Base-by-base conservation (phyloP, 768 basidiomycete genomes). In the Holtermanniella nyarrowii region DNA sequence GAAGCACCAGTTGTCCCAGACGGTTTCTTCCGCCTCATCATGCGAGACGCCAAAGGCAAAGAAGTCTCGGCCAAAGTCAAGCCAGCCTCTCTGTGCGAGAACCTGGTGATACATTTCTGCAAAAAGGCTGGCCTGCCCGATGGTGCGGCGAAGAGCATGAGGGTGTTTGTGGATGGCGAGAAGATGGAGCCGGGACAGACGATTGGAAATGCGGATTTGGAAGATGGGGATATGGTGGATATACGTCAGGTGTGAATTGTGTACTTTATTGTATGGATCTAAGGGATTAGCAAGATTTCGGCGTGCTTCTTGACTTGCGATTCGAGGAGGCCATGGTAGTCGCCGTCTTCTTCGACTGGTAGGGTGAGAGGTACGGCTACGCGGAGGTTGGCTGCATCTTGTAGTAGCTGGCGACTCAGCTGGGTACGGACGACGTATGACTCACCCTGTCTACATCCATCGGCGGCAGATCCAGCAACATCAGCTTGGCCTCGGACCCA, bases 391-490 rank as follows among this genome's bases (percentile, higher is more conserved):
- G 62, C 61, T 7, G 65, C 65, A 46, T 66, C 65, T 51, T 66
- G 65, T 20, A 66, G 42, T 4, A 66, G 54, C 65, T 66, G 45
- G 21, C 22, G 21, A 14, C 21, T 44, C 10, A 42, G 44, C 2
- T 25, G 13, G 43, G 11, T 21, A 11, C 14, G 12, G 50, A 10
- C 23, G 46, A 20, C 20, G 26, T n/a, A 23, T 20, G 18, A 56
- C 65, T 48, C 37, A 67, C 65, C 46, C 62, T 37, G 42, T 67
- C 65, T 3, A 67, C 56, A 51, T 67, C 65, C 55, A 67, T 42
- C 4, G 62, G 65, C 5, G 65, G 65, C 24, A 67, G 40, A 45
- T 67, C 65, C 0, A 67, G 54, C 11, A 67, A 49, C 61, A 67
- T 62, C 52, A 67, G 48, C 50, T 64, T 67, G 21, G 59, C 61